Evolutionary conservation across 1,284 basidiomycete genomes (phyloP).

Genomic region (Malassezia obtusa): DNA sequence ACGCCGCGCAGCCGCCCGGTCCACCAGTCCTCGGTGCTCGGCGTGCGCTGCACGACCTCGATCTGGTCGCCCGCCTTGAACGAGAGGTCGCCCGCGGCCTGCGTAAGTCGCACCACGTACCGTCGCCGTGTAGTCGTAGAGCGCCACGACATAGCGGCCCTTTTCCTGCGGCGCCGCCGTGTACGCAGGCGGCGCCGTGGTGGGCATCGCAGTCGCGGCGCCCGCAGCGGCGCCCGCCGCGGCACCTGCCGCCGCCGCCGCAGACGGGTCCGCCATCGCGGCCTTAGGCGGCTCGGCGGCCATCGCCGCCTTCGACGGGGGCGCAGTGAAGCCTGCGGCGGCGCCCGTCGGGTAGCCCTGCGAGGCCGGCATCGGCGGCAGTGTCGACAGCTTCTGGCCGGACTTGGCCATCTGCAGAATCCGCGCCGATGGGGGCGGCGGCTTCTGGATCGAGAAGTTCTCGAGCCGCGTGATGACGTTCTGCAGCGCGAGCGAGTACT

Average conservation of each 20-base stretch:
- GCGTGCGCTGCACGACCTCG: slow-evolving; percentile 76
- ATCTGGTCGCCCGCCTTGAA: slow-evolving; percentile 89
- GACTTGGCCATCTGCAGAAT: slow-evolving; percentile 17
- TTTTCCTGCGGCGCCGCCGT: slow-evolving; percentile 21
- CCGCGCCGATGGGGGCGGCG: slow-evolving; percentile 25
- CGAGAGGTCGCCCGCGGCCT: slow-evolving; percentile 70
- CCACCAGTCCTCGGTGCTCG: slow-evolving; percentile 93
- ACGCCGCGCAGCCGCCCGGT: slow-evolving; percentile 74
- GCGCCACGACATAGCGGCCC: slow-evolving; percentile 67
- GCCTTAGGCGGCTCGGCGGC: neutral
- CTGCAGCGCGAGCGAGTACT: slow-evolving; percentile 68
- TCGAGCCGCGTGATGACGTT: slow-evolving; percentile 60
- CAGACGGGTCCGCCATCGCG: neutral
- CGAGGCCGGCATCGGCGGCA: neutral
- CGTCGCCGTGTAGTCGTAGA: slow-evolving; percentile 82
- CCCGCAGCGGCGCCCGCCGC: neutral
- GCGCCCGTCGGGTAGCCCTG: neutral
- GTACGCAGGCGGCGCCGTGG: slow-evolving; percentile 41
- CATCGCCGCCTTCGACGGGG: neutral
- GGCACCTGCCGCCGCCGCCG: neutral
- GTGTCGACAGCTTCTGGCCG: slow-evolving; percentile 4
- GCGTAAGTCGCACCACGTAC: neutral
- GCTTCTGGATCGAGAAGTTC: slow-evolving; percentile 32
- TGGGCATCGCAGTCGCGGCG: slow-evolving; percentile 1
- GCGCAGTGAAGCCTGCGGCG: neutral